Base-by-base conservation (phyloP, 2,329 filamentous ascomycete species). In the Pseudogymnoascus sp. region DNA sequence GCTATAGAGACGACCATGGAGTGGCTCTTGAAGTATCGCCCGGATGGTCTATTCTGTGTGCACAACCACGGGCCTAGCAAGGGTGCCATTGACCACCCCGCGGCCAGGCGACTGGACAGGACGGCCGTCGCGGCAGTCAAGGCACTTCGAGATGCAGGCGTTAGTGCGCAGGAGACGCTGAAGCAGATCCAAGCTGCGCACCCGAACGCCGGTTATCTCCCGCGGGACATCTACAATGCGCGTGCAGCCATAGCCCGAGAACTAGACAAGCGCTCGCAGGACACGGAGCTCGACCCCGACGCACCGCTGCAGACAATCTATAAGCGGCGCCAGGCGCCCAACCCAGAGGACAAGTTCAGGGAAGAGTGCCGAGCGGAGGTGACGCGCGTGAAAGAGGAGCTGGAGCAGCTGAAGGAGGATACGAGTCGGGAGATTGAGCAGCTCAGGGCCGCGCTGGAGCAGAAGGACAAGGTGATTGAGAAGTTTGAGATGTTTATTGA, bases 401-500 rank as follows among this genome's bases (percentile, higher is more conserved):
- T 83, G 59, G 77, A 82, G 60, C 81, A 83, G 69, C 71, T 83
- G 61, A 79, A 81, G 66, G 81, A 82, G 42, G 82, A 86, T 3
- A 82, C 77, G 62, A 76, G 82, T 64, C 84, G 84, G 64, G 81
- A 85, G 69, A 80, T 88, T 44, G 83, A 83, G 15, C 78, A 79
- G 0, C 73, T 88, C 63, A 83, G 84, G 68, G 77, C 79, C 63
- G 79, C 85, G 69, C 72, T 93, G 15, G 81, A 80, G 42, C 83
- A 88, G 64, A 87, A 87, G 73, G 83, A 87, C 65, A 79, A 81
- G 69, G 79, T 82, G 64, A 88, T 88, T 63, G 74, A 80, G 65
- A 85, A 82, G 70, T 88, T 87, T 68, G 85, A 88, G 73, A 85
- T 86, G 81, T 88, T 88, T 62, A 87, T 88, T 69, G 85, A 88